Evolutionary conservation across 2,329 filamentous ascomycete genomes (phyloP), one percentile per base, ranked within the genome.

Genomic region (Penicillium sp.): DNA sequence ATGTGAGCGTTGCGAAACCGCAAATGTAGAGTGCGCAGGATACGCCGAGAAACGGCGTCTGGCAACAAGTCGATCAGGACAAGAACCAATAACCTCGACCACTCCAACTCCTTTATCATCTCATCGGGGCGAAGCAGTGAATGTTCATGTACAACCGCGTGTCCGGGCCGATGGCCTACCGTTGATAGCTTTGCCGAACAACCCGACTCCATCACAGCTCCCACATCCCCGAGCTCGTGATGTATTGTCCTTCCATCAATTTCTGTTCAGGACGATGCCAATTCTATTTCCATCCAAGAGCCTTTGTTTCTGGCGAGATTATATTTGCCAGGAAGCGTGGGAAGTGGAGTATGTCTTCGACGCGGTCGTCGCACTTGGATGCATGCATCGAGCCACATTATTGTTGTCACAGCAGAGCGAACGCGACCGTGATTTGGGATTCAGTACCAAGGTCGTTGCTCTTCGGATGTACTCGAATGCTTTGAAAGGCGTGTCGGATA

Each of bases 311-410:
- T 51, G 50, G 50, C 34, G 41, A 37, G 50, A 53, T 13, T 44
- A 32, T 25, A 3, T 53, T 3, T 53, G 50, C 26, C 29, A 53
- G 31, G 43, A 42, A 30, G 46, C 43, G 6, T 53, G 46, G 48
- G 50, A 53, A 17, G 20, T 22, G 10, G 50, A 53, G 33, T 53
- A 40, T 36, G 26, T 47, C n/a, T 53, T 41, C 30, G 48, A 51
- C 31, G 30, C 48, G 3, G 42, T 53, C 9, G 42, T 38, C 1
- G 50, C 50, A 6, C 44, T 53, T 11, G 48, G 50, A 6, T 40
- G 30, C 10, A 39, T 50, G 31, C 50, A 53, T 40, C 36, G 50
- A 13, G 48, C 50, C 10, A 32, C 37, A 12, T 34, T 51, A 23
- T 27, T 51, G 20, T 16, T 46, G 25, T 47, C 48, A 2, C 37